These are phyloP conservation scores for Apiospora rasikravindrae DNA, from an alignment of 2,329 filamentous ascomycete species.

Conservation along the genomic window DNA sequence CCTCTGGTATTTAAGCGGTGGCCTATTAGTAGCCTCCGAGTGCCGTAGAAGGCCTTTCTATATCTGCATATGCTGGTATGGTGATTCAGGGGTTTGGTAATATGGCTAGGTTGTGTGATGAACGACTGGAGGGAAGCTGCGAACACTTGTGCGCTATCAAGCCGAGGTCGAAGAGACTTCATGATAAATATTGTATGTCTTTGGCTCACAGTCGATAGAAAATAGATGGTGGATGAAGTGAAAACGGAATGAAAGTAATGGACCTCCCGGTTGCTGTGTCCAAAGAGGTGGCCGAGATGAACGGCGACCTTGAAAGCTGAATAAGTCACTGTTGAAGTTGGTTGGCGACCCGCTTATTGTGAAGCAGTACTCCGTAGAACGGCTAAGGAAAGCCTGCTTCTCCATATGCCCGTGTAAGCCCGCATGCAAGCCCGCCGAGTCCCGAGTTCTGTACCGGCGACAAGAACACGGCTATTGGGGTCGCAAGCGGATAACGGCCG, in stretches of 20 bases:
- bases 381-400: neutral
- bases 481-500: neutral
- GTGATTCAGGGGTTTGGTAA: neutral
- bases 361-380: neutral
- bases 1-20: neutral
- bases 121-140: neutral
- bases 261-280: neutral
- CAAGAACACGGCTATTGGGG: neutral
- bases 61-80: neutral
- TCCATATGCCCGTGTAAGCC: neutral
- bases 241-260: neutral
- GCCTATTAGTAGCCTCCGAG: neutral
- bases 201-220: neutral
- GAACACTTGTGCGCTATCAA: neutral
- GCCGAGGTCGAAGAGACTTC: neutral
- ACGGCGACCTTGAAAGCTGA: neutral
- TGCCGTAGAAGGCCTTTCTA: neutral
- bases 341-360: conserved; percentile 11
- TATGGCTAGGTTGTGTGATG: neutral
- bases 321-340: conserved; percentile 1
- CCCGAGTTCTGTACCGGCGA: neutral
- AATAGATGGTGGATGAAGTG: neutral
- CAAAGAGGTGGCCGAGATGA: neutral
- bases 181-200: neutral
- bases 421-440: neutral